Percentiles rank a stretch among this genome's conserved stretches.
Conservation (phyloP, 2,329 filamentous ascomycete species). For the Dactylellina leptospora region DNA sequence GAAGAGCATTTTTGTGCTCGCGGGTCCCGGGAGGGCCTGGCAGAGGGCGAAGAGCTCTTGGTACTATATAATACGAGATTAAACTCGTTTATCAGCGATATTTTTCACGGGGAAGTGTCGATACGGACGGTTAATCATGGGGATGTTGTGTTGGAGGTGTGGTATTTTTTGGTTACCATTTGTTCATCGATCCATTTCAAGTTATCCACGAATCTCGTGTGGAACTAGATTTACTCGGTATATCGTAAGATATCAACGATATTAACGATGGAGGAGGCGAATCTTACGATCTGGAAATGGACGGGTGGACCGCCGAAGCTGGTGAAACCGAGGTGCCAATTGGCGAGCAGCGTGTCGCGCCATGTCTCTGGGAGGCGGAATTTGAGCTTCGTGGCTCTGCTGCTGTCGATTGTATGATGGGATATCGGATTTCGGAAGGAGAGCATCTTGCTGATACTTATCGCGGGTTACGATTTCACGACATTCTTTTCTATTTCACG, state of each 20-base stretch:
- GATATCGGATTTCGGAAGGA: slow-evolving; percentile 12
- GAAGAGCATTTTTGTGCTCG: slow-evolving; percentile 75
- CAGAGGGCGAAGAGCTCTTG: slow-evolving; percentile 76
- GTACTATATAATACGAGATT: no score
- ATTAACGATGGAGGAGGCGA: neutral
- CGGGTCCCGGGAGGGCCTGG: slow-evolving; percentile 74
- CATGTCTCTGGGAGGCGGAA: slow-evolving; percentile 25
- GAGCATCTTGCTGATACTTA: slow-evolving; percentile 15
- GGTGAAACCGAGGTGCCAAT: slow-evolving; percentile 72
- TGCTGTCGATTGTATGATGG: neutral
- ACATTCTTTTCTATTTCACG: neutral
- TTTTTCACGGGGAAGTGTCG: neutral
- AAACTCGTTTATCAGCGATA: neutral
- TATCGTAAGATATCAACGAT: slow-evolving; percentile 3
- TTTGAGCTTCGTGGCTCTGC: neutral
- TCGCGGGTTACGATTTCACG: no score
- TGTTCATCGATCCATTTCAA: slow-evolving; percentile 75
- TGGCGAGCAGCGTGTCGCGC: slow-evolving; percentile 56
- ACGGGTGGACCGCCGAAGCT: slow-evolving; percentile 74
- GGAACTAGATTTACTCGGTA: slow-evolving; percentile 65
- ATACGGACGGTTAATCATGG: neutral
- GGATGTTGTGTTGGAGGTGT: neutral
- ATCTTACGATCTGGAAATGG: slow-evolving; percentile 71
- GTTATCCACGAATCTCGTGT: slow-evolving; percentile 59
- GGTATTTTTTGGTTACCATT: slow-evolving; percentile 63